Base-by-base conservation (phyloP, 768 basidiomycete species). In the Phaeotremella skinneri region DNA sequence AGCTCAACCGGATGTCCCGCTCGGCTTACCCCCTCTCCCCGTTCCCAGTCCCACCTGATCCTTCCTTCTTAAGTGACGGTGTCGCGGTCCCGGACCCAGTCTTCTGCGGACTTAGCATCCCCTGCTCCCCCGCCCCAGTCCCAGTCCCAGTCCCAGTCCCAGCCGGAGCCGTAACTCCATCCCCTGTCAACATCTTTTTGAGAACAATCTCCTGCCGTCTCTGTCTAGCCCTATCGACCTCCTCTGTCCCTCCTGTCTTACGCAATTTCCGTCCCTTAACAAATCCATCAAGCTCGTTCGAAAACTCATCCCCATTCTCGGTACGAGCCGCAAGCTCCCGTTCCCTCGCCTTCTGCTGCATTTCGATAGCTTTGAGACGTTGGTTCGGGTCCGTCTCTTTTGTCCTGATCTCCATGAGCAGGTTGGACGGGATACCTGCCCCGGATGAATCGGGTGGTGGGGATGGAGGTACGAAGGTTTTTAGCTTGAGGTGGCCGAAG, bases 201-300 rank as follows among this genome's bases (percentile, higher is more conserved):
- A 98, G 79, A 21, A 90, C 86, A 79, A 85, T 76, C 53, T 92
- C 91, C 72, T 89, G 90, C 76, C 85, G 81, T 74, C 84, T 85
- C 81, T 91, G 88, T 67, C 93, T 81, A 66, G 93, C 82, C 56
- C 94, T 82, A 79, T 99, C 94, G 23, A 80, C 83, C 79, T 94
- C 91, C 76, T 93, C 90, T 23, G 90, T 88, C 14, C 91, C 93
- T 26, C 93, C 94, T 17, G 93, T 99, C 89, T 91, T 87, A 81
- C 85, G 90, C 75, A 99, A 79, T 79, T 88, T 92, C 81, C 88
- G 89, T 61, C 85, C 84, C 3, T 80, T 82, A 52, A 99, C 92
- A 77, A 98, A 97, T 3, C 88, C 90, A 45, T 79, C 77, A 66
- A 99, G 73, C 80, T 98, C 94, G 14, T 82, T 81, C 66, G 90